phyloP scores from a whole-genome alignment of 2,329 filamentous ascomycete species.

The Aspergillus pseudonomiae region DNA sequence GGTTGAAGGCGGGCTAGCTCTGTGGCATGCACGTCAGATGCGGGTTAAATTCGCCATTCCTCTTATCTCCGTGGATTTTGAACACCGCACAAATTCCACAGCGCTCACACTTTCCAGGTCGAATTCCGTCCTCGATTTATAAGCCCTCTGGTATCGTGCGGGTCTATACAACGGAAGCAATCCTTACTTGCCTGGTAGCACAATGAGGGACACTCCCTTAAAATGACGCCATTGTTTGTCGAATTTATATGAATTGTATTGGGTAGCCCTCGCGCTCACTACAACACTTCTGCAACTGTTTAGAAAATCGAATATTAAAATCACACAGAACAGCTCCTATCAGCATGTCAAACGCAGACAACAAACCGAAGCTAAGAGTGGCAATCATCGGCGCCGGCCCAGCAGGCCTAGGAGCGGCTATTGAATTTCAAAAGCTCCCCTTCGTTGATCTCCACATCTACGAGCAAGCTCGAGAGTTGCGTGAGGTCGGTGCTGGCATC shows the following conservation, averaged over 20 bases:
- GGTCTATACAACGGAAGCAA: not conserved
- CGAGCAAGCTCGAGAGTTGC: conserved; percentile 15
- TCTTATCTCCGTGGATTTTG: not conserved
- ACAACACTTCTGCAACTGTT: not conserved
- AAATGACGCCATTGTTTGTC: not conserved
- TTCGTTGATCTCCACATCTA: conserved; percentile 14
- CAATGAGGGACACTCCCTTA: not conserved
- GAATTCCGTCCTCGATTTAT: not conserved
- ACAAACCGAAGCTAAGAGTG: conserved; percentile 8
- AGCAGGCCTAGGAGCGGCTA: conserved; percentile 18
- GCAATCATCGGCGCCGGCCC: conserved; percentile 19
- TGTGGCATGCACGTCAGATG: not conserved
- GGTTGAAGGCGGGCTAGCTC: not conserved
- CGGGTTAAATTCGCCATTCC: not conserved
- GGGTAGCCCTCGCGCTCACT: too few relatives aligned
- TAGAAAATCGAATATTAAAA: rapidly evolving
- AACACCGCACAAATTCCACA: not conserved
- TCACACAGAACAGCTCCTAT: not conserved
- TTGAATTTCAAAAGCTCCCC: conserved; percentile 14
- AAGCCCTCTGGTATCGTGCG: not conserved
- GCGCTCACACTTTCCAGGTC: not conserved
- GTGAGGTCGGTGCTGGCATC: conserved; percentile 17
- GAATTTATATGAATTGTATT: not conserved
- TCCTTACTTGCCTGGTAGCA: not conserved
- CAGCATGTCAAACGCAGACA: not conserved